A percentile compares a stretch with the other conserved stretches of the same genome.
Conservation (phyloP, 2,329 filamentous ascomycete genomes). For the Aspergillus piperis region DNA sequence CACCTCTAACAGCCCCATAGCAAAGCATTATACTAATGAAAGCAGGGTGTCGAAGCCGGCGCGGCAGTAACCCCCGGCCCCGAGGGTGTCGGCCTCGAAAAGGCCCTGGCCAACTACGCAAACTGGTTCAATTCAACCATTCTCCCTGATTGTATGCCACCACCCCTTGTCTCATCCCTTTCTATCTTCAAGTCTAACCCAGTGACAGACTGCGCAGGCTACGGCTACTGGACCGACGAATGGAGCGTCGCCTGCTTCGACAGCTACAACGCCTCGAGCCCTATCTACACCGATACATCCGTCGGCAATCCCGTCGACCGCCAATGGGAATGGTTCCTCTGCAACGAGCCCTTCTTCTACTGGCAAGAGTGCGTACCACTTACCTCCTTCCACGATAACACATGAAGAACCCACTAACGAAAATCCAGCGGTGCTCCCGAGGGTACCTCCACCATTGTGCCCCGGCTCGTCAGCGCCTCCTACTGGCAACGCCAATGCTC, state of each 20-base stretch:
- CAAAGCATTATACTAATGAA: constrained; percentile 10
- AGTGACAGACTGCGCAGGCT: constrained; percentile 47
- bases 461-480: constrained; percentile 51
- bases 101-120: constrained; percentile 57
- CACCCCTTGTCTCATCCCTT: not conserved
- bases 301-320: constrained; percentile 51
- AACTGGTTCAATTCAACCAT: constrained; percentile 52
- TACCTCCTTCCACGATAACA: not conserved
- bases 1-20: too few species aligned
- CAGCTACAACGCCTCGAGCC: constrained; percentile 53
- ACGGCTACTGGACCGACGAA: constrained; percentile 51
- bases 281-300: constrained; percentile 53
- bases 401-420: not conserved
- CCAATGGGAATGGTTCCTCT: constrained; percentile 63
- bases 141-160: constrained; percentile 43
- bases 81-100: constrained; percentile 56
- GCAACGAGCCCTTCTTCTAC: constrained; percentile 64
- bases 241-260: constrained; percentile 55
- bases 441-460: constrained; percentile 51
- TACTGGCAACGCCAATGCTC: constrained; percentile 61
- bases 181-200: not conserved
- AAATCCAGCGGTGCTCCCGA: constrained; percentile 47
- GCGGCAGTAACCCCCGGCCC: constrained; percentile 35
- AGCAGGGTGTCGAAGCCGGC: constrained; percentile 35
- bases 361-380: constrained; percentile 52